Base-by-base conservation (phyloP, 2,329 filamentous ascomycete genomes). In the Pestalotiopsis sp. region DNA sequence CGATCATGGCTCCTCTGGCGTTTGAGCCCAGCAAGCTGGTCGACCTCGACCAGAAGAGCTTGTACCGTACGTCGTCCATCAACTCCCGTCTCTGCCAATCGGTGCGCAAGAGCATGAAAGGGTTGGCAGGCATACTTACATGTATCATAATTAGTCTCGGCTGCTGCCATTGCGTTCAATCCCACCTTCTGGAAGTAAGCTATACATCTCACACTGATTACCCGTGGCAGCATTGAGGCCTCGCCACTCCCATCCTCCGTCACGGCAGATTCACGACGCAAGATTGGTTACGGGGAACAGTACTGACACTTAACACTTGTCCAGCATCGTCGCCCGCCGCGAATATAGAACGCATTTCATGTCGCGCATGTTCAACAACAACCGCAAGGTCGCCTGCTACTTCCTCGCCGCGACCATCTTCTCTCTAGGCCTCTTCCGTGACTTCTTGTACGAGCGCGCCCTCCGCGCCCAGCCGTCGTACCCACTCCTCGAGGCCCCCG, bases 181-280 rank as follows among this genome's bases (percentile, higher is more conserved):
- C 96, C 96, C 25, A 91, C 96, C n/a, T 98, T 98, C 82, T 99
- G 96, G 96, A 99, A 99, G 95, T 97, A 87, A 86, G 93, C 23
- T 11, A 36, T 59, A 23, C 14, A 25, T 12, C 25, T 27, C 7
- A 31, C 57, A 59, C 31, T 7, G 6, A 36, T 9, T n/a, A 9
- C 20, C 57, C 41, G 39, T 45, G 13, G 38, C 62, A 39, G 31
- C 27, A n/a, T 52, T 52, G 62, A 3, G n/a, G 38, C 36, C 31
- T 36, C 59, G 11, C 17, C 23, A 38, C 23, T 41, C 14, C 27
- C 12, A 7, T 6, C 12, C 60, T 25, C 60, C 12, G 5, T 20
- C 27, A 39, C 6, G 20, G 23, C 23, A 36, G 23, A 60, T 7
- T 23, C 20, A 27, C 20, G 23, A 20, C 17, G 31, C 57, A 60